Base-by-base conservation (phyloP, 2,329 filamentous ascomycete species). In the Helotiales sp. region DNA sequence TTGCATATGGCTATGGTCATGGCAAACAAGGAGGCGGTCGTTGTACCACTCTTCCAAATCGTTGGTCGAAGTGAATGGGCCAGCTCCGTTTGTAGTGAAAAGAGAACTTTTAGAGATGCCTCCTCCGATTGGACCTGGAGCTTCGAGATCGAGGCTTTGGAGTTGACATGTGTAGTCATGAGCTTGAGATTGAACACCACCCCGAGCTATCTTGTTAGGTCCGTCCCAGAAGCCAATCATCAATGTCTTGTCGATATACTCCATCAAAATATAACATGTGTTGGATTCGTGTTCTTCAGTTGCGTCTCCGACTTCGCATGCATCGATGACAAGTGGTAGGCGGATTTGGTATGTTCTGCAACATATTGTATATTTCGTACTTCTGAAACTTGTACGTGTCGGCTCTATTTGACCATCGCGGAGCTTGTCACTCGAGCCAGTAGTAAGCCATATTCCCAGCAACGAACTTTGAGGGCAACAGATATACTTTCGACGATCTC, bases 41-140 rank as follows among this genome's bases (percentile, higher is more conserved):
- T 60, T 60, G 47, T 52, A 62, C 60, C 57, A 62, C n/a, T 58
- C 48, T 62, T 62, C 60, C 29, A 62, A 27, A 17, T 62, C 57
- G n/a, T 55, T 17, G 15, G 25, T 12, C 8, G 57, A 56, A 38
- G 27, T 10, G 44, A 60, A 62, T 33, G 60, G 60, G 5, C 60
- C 57, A 15, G 60, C 54, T 22, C 57, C 54, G 52, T 60, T 54
- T 19, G 17, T 57, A 22, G 54, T 62, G 50, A 62, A 62, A 22
- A 53, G 47, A 25, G 51, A 13, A 22, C 53, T 51, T 49, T 62
- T 30, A 29, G 36, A 59, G n/a, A 52, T 30, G 15, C 49, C 57
- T 52, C 47, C 59, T 10, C 57, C 57, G 40, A 62, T 49, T 10
- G 60, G 60, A 8, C 57, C 57, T 33, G 57, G 57, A 17, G 38